Base-by-base conservation (phyloP, 805 yeast species). In the Wickerhamiella nectarea region DNA sequence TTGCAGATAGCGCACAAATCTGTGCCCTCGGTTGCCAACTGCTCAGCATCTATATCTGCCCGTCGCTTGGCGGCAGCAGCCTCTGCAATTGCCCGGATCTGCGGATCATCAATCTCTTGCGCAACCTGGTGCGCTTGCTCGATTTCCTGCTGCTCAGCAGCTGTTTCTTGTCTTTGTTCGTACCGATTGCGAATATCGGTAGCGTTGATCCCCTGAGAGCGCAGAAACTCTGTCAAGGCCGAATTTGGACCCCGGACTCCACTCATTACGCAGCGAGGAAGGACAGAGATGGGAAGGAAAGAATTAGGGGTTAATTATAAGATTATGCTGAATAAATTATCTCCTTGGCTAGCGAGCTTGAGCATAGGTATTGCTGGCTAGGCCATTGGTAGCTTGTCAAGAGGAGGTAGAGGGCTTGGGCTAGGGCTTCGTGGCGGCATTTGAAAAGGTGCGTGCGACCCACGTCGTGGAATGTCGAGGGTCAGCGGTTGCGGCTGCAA, bases 171-270 rank as follows among this genome's bases (percentile, higher is more conserved):
- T 15, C 61, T 44, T 7, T 48, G 36, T 29, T 48, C 46, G 43
- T 53, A 52, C 9, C 59, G 44, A 40, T 64, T 64, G 55, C 86
- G 69, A 57, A 85, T 85, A 34, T 75, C 76, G 46, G 77, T 85
- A 1, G 95, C 85, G 55, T 68, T 80, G 62, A 87, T 87, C 28
- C 96, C 96, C 60, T 86, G 94, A 45, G 80, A 84, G 40, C 86
- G 68, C 48, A 87, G 68, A 55, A 87, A 87, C 60, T 82, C 91
- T 0, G 95, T 87, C 51, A 87, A 66, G 0, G 96, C 96, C 52
- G 93, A 80, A 64, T 83, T 84, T 8, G 62, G 62, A 1, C 62
- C 61, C 3, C 36, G 94, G 2, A 58, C 58, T 3, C 50, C 43
- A 9, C 55, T 46, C 56, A 52, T 52, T 9, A 10, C 12, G 4